Conservation (phyloP, 1,284 basidiomycete genomes). For the Crocinoboletus sp. region DNA sequence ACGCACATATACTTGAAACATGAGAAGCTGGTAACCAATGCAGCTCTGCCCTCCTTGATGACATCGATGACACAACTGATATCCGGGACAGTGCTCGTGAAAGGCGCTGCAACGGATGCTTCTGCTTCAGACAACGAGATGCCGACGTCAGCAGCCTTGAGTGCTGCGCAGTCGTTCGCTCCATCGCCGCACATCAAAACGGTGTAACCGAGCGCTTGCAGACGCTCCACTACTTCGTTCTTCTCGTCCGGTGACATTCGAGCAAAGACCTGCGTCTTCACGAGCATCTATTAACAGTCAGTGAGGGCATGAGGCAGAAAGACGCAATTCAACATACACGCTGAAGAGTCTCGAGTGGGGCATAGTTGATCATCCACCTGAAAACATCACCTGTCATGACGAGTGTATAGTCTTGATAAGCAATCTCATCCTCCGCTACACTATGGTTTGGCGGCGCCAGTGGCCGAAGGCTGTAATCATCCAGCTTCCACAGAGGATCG, state of each 20-base stretch:
- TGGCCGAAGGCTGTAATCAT: constrained; percentile 86
- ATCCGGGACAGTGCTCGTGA: constrained; percentile 92
- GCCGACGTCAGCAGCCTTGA: constrained; percentile 98
- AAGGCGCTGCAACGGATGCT: constrained; percentile 98
- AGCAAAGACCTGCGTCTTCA: constrained; percentile 96
- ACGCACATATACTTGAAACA: constrained; percentile 99
- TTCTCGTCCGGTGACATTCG: constrained; percentile 99
- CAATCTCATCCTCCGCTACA: constrained; percentile 64
- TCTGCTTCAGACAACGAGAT: constrained; percentile 97
- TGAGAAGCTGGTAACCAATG: constrained; percentile 95
- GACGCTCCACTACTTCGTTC: constrained; percentile 94
- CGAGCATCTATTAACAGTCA: constrained; percentile 75
- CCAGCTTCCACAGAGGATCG: constrained; percentile 81
- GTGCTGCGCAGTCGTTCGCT: constrained; percentile 97
- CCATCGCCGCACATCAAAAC: constrained; percentile 99
- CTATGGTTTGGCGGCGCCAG: constrained; percentile 60
- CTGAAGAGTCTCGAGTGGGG: constrained; percentile 90
- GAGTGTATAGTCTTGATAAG: constrained; percentile 87
- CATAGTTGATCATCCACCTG: constrained; percentile 97
- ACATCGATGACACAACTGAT: constrained; percentile 96
- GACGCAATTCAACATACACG: constrained; percentile 50
- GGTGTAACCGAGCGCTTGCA: constrained; percentile 92
- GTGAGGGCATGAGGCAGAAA: neutral
- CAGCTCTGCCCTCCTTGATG: constrained; percentile 93
- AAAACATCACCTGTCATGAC: constrained; percentile 98